Evolutionary conservation across 2,329 filamentous ascomycete species (phyloP).

Genomic region (Calonectria hongkongensis): DNA sequence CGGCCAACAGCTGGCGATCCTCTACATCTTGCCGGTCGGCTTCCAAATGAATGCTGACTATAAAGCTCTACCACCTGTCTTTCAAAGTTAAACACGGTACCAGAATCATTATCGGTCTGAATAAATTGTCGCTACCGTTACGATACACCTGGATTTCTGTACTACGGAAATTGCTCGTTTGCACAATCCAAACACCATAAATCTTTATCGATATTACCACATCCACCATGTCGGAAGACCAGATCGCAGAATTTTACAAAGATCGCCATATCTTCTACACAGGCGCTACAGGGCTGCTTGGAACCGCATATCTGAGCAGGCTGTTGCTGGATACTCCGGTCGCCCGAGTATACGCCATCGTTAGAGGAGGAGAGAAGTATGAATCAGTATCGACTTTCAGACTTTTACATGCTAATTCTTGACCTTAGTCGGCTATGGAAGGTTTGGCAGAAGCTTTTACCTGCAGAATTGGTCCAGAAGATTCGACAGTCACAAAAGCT

Average conservation of each 20-base stretch:
- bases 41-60: too few species aligned
- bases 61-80: too few species aligned
- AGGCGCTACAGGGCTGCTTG: neutral
- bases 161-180: too few species aligned
- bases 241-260: neutral
- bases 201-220: neutral
- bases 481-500: neutral
- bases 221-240: neutral
- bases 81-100: too few species aligned
- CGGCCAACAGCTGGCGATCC: too few species aligned
- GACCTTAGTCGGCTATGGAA: neutral
- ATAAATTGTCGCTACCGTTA: too few species aligned
- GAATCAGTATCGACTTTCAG: too few species aligned
- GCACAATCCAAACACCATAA: too few species aligned
- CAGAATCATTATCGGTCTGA: neutral
- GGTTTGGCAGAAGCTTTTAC: neutral
- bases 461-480: neutral
- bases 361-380: neutral
- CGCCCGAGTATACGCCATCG: neutral
- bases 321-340: neutral
- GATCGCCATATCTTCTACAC: neutral
- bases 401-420: neutral
- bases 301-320: neutral
- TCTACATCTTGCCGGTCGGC: too few species aligned
- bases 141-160: too few species aligned